A percentile compares a stretch with the other conserved stretches of the same genome.
Evolutionary conservation across 371 early-diverging fungal species (phyloP).

Genomic region (Mortierella sp.): DNA sequence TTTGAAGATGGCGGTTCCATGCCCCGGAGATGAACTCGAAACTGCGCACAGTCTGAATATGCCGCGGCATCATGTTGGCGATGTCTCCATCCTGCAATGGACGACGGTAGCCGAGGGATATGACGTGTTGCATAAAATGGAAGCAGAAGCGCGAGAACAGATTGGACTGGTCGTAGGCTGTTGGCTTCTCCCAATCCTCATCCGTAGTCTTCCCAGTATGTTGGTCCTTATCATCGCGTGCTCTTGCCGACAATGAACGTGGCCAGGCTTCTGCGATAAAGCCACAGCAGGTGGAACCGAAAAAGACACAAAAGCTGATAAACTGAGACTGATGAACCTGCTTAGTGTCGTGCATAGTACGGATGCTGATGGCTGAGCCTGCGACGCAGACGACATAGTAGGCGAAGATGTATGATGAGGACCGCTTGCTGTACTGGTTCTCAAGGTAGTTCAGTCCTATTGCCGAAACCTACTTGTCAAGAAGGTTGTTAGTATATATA

Average conservation of each 20-base stretch:
- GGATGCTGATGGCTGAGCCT: conserved; percentile 19
- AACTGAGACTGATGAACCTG: conserved; percentile 15
- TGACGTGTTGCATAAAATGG: conserved; percentile 20
- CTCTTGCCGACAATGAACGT: too few relatives aligned
- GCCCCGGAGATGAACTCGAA: conserved; percentile 2
- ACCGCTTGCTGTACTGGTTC: conserved; percentile 12
- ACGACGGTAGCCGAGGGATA: conserved; percentile 17
- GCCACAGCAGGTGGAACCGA: conserved; percentile 7
- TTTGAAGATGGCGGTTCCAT: conserved; percentile 4
- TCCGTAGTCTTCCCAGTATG: too few relatives aligned
- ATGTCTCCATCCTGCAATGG: conserved; percentile 24
- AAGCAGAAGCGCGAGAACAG: conserved; percentile 21
- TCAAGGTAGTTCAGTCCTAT: conserved; percentile 17
- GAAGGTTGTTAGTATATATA: background rate
- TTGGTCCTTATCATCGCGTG: too few relatives aligned
- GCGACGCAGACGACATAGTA: conserved; percentile 19
- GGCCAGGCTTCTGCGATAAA: conserved; percentile 42
- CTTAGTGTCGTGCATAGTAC: conserved; percentile 19
- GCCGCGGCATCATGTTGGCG: conserved; percentile 13
- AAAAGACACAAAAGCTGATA: conserved; percentile 34
- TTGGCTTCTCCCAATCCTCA: too few relatives aligned
- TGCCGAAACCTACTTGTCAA: too few relatives aligned
- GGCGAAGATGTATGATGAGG: conserved; percentile 20
- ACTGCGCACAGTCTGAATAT: conserved; percentile 17
- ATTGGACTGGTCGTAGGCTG: too few relatives aligned